Evolutionary conservation across 176 grass and related monocot species (phyloP).

Genomic region (Musa itinerans): DNA sequence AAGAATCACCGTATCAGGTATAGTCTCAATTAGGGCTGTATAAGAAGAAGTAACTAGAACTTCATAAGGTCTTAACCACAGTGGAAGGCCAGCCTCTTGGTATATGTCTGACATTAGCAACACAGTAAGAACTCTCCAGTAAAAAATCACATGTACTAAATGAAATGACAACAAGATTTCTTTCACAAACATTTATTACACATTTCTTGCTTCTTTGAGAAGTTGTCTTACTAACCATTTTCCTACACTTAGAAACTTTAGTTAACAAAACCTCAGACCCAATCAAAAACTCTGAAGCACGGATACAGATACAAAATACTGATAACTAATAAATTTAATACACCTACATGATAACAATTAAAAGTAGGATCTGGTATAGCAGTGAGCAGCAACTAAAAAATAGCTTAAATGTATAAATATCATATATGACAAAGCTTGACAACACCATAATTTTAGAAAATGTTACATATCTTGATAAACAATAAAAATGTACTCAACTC

Average conservation of each 20-base stretch:
- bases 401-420: not conserved
- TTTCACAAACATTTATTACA: not conserved
- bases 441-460: not conserved
- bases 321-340: too few species aligned
- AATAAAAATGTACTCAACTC: not conserved
- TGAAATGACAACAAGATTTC: not conserved
- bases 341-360: not conserved
- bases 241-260: not conserved
- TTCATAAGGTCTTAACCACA: constrained; percentile 98
- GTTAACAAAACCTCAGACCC: not conserved
- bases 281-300: not conserved
- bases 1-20: constrained; percentile 77
- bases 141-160: not conserved
- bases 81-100: constrained; percentile 98
- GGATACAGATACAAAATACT: not conserved
- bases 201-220: not conserved
- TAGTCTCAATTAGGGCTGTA: constrained; percentile 96
- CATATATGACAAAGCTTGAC: not conserved
- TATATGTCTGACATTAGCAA: constrained; percentile 72
- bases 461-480: not conserved
- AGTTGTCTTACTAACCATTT: too few species aligned
- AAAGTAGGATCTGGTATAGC: not conserved
- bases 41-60: constrained; percentile 96
- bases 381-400: not conserved
- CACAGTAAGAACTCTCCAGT: not conserved